Evolutionary conservation across 1,139 yeast species (phyloP).

Genomic region (Lizanozyma gosingica): DNA sequence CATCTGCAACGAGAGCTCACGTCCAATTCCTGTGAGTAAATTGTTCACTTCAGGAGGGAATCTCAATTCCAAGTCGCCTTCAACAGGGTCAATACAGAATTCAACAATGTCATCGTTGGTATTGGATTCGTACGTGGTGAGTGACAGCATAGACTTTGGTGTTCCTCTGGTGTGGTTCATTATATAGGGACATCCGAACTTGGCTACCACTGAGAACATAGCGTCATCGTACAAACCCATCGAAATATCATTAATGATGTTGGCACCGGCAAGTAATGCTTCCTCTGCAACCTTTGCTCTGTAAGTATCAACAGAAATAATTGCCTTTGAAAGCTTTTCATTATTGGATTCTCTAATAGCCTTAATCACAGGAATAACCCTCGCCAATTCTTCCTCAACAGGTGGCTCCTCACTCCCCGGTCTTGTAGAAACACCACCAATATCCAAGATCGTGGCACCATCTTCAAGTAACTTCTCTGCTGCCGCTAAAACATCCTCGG

Average conservation of each 20-base stretch:
- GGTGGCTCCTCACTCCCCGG: slow-evolving; percentile 66
- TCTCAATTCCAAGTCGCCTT: slow-evolving; percentile 18
- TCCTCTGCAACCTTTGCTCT: slow-evolving; percentile 65
- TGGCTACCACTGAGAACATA: slow-evolving; percentile 62
- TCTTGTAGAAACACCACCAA: slow-evolving; percentile 90
- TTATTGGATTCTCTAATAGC: slow-evolving; percentile 42
- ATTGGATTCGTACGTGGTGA: slow-evolving; percentile 46
- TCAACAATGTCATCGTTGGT: slow-evolving; percentile 33
- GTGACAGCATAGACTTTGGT: slow-evolving; percentile 59
- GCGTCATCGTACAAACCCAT: slow-evolving; percentile 65
- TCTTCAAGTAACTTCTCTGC: slow-evolving; percentile 26
- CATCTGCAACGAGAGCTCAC: slow-evolving; percentile 56
- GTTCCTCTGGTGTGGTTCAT: slow-evolving; percentile 83
- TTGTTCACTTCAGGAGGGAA: slow-evolving; percentile 19
- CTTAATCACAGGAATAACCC: slow-evolving; percentile 65
- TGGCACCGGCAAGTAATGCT: slow-evolving; percentile 71
- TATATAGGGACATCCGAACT: slow-evolving; percentile 66
- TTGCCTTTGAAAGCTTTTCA: slow-evolving; percentile 27
- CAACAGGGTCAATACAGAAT: slow-evolving; percentile 21
- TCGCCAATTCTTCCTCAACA: slow-evolving; percentile 38
- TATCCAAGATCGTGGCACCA: slow-evolving; percentile 68
- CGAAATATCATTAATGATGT: slow-evolving; percentile 84
- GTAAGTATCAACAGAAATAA: slow-evolving; percentile 80
- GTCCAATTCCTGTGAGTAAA: slow-evolving; percentile 41
- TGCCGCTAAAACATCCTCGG: slow-evolving; percentile 22